A percentile compares a stretch with the other conserved stretches of the same genome.
Evolutionary conservation across 805 yeast genomes (phyloP).

Genomic region (Sporopachydermia lactativora): DNA sequence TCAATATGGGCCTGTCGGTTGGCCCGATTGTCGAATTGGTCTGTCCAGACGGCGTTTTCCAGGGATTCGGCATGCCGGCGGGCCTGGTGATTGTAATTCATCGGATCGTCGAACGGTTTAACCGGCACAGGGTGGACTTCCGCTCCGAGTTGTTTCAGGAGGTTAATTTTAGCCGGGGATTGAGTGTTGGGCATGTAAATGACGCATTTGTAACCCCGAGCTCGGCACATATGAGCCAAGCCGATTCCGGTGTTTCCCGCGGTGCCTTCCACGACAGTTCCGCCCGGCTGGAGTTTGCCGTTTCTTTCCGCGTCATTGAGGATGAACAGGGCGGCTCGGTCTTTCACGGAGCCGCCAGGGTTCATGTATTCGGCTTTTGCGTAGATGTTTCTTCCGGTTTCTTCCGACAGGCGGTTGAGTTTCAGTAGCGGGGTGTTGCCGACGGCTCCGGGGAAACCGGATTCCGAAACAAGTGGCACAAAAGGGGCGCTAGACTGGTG

Average conservation of each 20-base stretch:
- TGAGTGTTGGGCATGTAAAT: slow-evolving; percentile 90
- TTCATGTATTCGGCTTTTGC: slow-evolving; percentile 90
- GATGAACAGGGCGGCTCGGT: slow-evolving; percentile 72
- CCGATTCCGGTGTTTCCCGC: slow-evolving; percentile 97
- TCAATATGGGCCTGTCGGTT: slow-evolving; percentile 81
- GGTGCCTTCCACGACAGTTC: slow-evolving; percentile 84
- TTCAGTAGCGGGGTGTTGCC: slow-evolving; percentile 86
- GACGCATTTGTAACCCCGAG: slow-evolving; percentile 72
- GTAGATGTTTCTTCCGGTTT: slow-evolving; percentile 58
- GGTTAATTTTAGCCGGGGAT: slow-evolving; percentile 64
- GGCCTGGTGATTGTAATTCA: slow-evolving; percentile 81
- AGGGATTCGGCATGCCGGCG: slow-evolving; percentile 65
- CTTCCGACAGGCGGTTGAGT: slow-evolving; percentile 39
- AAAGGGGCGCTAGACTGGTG: slow-evolving; percentile 25
- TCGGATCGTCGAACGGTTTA: slow-evolving; percentile 67
- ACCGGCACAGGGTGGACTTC: slow-evolving; percentile 85
- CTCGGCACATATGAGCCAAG: slow-evolving; percentile 64
- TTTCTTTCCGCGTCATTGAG: slow-evolving; percentile 64
- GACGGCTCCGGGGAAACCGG: slow-evolving; percentile 69
- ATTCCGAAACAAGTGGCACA: slow-evolving; percentile 48
- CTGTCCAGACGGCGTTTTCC: slow-evolving; percentile 82
- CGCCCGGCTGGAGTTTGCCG: slow-evolving; percentile 54
- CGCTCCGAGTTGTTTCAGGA: slow-evolving; percentile 65
- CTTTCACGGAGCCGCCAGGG: slow-evolving; percentile 90
- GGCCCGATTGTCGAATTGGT: slow-evolving; percentile 81